A percentile compares a stretch with the other conserved stretches of the same genome.
Evolutionary conservation across 2,329 filamentous ascomycete species (phyloP).

Genomic region (Colletotrichum sp.): DNA sequence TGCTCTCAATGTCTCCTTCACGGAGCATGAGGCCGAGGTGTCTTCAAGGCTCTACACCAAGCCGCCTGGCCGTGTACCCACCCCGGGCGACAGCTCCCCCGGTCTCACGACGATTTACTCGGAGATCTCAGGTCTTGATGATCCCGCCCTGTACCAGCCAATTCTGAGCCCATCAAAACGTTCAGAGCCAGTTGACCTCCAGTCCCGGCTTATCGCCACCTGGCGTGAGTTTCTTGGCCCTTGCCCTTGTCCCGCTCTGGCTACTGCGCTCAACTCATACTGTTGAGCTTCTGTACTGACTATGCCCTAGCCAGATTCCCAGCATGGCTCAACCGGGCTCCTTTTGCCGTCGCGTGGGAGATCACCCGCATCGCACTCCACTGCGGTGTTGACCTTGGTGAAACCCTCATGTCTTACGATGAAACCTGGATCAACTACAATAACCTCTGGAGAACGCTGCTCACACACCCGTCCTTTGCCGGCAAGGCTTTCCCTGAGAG

Average conservation of each 20-base stretch:
- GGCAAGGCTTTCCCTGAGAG: conserved; percentile 53
- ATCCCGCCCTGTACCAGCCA: neutral
- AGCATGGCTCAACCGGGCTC: conserved; percentile 41
- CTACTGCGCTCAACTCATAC: neutral
- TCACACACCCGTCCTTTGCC: conserved; percentile 41
- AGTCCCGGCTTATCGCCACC: neutral
- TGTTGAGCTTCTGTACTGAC: neutral
- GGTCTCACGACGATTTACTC: neutral
- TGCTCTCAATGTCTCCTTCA: neutral
- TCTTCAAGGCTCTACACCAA: neutral
- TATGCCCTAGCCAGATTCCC: conserved; percentile 1
- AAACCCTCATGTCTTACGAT: conserved; percentile 40
- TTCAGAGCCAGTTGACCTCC: neutral
- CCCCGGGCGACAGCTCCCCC: neutral
- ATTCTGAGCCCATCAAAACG: neutral
- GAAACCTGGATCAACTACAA: conserved; percentile 48
- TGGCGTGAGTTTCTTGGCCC: neutral
- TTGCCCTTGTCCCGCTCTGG: neutral
- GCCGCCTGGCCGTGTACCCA: neutral
- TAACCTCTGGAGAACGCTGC: conserved; percentile 46
- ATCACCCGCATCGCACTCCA: conserved; percentile 51
- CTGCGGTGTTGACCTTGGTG: conserved; percentile 45
- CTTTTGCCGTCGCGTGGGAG: conserved; percentile 59
- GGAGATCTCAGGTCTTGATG: neutral
- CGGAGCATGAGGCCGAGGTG: neutral